Conservation (phyloP, 768 basidiomycete species). For the Macrolepiota albuminosa region DNA sequence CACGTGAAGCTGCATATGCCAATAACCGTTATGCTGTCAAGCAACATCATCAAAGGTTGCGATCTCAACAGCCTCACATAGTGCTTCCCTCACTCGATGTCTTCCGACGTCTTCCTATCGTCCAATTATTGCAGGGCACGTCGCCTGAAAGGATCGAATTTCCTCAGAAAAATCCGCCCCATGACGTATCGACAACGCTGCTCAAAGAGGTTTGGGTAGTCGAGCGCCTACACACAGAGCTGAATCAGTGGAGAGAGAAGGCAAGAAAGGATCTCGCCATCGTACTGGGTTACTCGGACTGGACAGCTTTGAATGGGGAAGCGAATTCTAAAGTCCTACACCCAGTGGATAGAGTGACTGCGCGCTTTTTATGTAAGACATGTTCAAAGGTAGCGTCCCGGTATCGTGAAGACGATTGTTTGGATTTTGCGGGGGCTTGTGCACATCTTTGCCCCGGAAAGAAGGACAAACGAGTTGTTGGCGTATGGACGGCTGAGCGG, state of each 20-base stretch:
- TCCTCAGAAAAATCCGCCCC: neutral
- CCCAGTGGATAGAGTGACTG: conserved; percentile 54
- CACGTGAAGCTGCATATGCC: conserved; percentile 18
- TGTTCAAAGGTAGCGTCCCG: conserved; percentile 37
- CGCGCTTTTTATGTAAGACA: conserved; percentile 51
- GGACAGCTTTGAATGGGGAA: conserved; percentile 44
- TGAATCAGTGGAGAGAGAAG: conserved; percentile 43
- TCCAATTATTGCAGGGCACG: conserved; percentile 29
- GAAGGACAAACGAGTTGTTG: conserved; percentile 20
- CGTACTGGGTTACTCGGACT: conserved; percentile 45
- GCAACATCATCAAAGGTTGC: conserved; percentile 41
- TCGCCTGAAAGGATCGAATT: conserved; percentile 14
- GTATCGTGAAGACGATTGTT: conserved; percentile 36
- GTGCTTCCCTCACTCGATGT: conserved; percentile 41
- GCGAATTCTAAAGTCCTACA: conserved; percentile 42
- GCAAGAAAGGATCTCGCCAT: conserved; percentile 40
- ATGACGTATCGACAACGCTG: conserved; percentile 18
- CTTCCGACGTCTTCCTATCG: conserved; percentile 46
- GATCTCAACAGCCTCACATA: conserved; percentile 23
- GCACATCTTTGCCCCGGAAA: conserved; percentile 47
- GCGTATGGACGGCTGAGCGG: conserved; percentile 41
- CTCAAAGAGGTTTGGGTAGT: conserved; percentile 25
- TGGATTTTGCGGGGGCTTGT: conserved; percentile 58
- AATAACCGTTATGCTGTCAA: conserved; percentile 31
- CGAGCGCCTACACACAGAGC: conserved; percentile 36